These are phyloP conservation scores for Thuidium tamariscinum DNA, from an alignment of 225 moss, liverwort and hornwort genomes.

Conservation along the genomic window DNA sequence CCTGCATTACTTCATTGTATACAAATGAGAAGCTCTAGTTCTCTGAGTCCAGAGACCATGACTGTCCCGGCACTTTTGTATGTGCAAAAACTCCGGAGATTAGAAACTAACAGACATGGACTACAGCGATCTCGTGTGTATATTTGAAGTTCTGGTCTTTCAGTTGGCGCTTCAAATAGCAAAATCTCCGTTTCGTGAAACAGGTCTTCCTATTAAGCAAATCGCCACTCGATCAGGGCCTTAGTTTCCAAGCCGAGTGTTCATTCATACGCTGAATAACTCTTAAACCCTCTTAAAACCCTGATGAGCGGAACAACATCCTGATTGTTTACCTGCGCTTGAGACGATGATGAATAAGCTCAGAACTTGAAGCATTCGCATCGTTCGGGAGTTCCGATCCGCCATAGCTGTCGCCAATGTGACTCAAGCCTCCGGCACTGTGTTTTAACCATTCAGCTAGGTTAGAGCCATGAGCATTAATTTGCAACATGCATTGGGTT, in stretches of 20 bases:
- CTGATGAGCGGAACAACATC: not conserved
- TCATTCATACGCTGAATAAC: no score
- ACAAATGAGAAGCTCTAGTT: not conserved
- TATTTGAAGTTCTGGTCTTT: not conserved
- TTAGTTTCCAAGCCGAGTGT: not conserved
- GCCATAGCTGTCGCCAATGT: not conserved
- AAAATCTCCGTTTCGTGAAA: no score
- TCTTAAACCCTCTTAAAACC: not conserved
- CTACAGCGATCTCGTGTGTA: not conserved
- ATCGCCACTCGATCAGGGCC: not conserved
- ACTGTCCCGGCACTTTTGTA: no score
- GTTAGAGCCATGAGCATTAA: not conserved
- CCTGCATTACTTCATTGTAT: no score
- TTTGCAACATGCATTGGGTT: no score
- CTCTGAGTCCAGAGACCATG: no score
- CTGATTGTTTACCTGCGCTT: not conserved
- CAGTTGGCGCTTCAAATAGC: no score
- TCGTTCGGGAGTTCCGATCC: not conserved
- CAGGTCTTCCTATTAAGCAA: not conserved
- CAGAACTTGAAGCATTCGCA: not conserved
- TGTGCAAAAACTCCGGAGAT: not conserved
- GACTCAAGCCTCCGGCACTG: not conserved
- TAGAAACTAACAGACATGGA: no score
- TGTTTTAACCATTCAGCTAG: not conserved
- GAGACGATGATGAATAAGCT: conserved; percentile 2